Evolutionary conservation across 2,329 filamentous ascomycete species (phyloP).

Genomic region (Drechslerella coelobrocha): DNA sequence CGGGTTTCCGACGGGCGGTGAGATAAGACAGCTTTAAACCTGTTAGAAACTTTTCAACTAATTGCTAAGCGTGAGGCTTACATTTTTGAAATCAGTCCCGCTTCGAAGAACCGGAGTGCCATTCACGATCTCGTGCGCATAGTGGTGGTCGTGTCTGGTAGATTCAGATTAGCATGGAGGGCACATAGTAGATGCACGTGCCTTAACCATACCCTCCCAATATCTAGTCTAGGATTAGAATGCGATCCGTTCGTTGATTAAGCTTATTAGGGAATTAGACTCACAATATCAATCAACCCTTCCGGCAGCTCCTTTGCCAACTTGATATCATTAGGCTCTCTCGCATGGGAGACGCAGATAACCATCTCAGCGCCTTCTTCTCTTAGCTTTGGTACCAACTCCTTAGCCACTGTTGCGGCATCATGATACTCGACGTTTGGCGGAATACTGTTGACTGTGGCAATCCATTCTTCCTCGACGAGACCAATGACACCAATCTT

Average conservation of each 20-base stretch:
- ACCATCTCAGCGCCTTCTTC: slow-evolving; percentile 81
- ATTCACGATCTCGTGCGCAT: slow-evolving; percentile 77
- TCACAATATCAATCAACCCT: slow-evolving; percentile 79
- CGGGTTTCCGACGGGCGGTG: slow-evolving; percentile 70
- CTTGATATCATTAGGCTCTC: slow-evolving; percentile 84
- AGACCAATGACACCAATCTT: slow-evolving; percentile 86
- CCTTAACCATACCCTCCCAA: slow-evolving; percentile 66
- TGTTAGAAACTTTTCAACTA: slow-evolving; percentile 9
- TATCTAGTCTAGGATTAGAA: slow-evolving; percentile 18
- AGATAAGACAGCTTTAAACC: slow-evolving; percentile 77
- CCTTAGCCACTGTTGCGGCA: slow-evolving; percentile 74
- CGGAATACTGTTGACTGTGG: slow-evolving; percentile 84
- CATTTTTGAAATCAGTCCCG: slow-evolving; percentile 81
- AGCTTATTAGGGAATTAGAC: background rate
- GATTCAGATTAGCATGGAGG: background rate
- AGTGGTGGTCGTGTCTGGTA: slow-evolving; percentile 81
- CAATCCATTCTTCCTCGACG: slow-evolving; percentile 74
- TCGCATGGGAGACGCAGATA: slow-evolving; percentile 81
- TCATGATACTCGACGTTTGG: slow-evolving; percentile 83
- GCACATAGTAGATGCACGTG: background rate
- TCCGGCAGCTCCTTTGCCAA: slow-evolving; percentile 74
- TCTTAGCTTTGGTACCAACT: slow-evolving; percentile 75
- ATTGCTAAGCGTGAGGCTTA: background rate
- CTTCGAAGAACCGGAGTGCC: slow-evolving; percentile 84
- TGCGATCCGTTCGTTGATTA: background rate